phyloP scores from a whole-genome alignment of 2,329 filamentous ascomycete genomes.

The Acephala macrosclerotiorum region DNA sequence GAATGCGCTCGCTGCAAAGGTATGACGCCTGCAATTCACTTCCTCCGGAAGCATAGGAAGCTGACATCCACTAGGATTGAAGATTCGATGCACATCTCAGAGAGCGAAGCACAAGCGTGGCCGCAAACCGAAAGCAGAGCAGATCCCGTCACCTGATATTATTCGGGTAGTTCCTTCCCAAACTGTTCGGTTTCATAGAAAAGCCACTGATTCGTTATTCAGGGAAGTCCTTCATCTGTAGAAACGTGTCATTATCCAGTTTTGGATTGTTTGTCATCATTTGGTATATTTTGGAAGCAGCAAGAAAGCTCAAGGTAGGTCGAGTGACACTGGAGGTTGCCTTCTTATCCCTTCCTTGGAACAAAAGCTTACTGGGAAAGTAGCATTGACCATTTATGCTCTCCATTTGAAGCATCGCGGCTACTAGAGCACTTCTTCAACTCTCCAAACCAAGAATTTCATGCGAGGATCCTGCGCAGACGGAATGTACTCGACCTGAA shows the following conservation, averaged over 20 bases:
- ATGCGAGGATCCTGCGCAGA: constrained; percentile 5
- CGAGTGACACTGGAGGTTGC: background rate
- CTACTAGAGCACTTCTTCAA: constrained; percentile 11
- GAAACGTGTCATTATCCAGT: background rate
- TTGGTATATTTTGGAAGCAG: constrained; percentile 4
- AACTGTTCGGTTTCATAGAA: background rate
- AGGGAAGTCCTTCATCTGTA: background rate
- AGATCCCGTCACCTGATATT: background rate
- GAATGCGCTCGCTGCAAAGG: constrained; percentile 5
- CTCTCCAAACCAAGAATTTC: constrained; percentile 12
- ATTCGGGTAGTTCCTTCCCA: background rate
- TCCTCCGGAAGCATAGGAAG: too few species aligned
- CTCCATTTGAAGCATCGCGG: constrained; percentile 2
- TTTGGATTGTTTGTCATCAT: constrained; percentile 2
- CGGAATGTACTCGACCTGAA: constrained; percentile 9
- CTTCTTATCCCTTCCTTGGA: background rate
- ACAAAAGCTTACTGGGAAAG: background rate
- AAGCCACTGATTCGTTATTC: background rate
- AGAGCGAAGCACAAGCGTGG: constrained; percentile 13
- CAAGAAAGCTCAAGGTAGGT: background rate
- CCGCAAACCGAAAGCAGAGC: background rate
- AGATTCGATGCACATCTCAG: background rate
- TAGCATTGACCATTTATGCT: background rate
- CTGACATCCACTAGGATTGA: too few species aligned
- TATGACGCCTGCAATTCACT: too few species aligned